These are phyloP conservation scores for Lagenaria siceraria DNA, from an alignment of 306 rosid genomes.

Conservation along the genomic window DNA sequence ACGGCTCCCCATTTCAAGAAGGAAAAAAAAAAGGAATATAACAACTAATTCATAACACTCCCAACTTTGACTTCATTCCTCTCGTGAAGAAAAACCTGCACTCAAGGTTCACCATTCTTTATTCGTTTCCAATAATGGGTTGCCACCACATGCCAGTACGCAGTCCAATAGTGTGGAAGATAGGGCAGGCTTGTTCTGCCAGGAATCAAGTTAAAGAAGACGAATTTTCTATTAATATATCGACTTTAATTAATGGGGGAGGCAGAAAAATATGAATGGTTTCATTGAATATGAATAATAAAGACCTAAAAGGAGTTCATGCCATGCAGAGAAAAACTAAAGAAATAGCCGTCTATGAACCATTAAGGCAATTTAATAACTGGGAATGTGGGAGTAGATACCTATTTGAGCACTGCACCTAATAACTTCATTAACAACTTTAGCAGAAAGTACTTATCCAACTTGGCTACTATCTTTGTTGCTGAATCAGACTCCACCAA, in stretches of 20 bases:
- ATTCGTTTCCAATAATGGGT: background rate
- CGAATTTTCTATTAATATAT: background rate
- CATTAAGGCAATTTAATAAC: background rate
- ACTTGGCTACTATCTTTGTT: background rate
- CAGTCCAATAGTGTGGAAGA: background rate
- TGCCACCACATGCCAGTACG: background rate
- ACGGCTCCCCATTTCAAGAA: background rate
- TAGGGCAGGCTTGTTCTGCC: background rate
- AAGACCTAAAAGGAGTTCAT: background rate
- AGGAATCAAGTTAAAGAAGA: background rate
- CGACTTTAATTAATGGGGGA: background rate
- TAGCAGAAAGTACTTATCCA: constrained; percentile 17
- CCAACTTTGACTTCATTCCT: background rate
- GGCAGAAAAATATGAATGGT: background rate
- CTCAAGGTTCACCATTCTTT: background rate
- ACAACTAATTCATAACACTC: background rate
- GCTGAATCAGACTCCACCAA: constrained; percentile 8
- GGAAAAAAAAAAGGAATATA: background rate
- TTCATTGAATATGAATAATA: background rate
- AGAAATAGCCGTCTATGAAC: background rate
- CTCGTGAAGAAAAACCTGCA: background rate
- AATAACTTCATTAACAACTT: background rate
- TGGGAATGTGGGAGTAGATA: constrained; percentile 6
- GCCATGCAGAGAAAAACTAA: constrained; percentile 1
- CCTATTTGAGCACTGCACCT: background rate